Percentiles rank a stretch among this genome's conserved stretches.
Evolutionary conservation across 345 rosid species (phyloP).

Genomic region (Lumnitzera racemosa): DNA sequence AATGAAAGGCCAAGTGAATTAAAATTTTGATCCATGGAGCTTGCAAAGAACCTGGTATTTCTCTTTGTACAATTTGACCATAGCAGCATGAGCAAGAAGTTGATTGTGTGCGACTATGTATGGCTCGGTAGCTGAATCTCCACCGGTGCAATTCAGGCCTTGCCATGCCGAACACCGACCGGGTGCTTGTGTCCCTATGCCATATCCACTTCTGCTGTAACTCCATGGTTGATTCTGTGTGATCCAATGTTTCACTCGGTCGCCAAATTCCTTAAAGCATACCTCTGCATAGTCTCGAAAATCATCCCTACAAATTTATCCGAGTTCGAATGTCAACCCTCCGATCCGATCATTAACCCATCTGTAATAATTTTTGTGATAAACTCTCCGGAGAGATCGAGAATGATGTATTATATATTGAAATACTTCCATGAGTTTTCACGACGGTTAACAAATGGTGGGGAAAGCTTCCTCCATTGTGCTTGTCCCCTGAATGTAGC

Average conservation of each 20-base stretch:
- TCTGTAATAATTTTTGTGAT: no score
- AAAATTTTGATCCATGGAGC: background rate
- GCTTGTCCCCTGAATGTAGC: no score
- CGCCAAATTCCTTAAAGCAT: slow-evolving; percentile 29
- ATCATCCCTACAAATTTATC: slow-evolving; percentile 15
- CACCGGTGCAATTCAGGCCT: slow-evolving; percentile 19
- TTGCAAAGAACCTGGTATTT: slow-evolving; percentile 16
- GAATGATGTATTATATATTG: no score
- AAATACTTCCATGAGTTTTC: no score
- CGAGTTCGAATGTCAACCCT: background rate
- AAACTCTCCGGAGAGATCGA: no score
- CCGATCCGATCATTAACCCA: no score
- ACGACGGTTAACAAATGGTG: no score
- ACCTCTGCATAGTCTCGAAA: slow-evolving; percentile 17
- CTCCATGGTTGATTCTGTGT: slow-evolving; percentile 39
- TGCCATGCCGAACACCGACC: slow-evolving; percentile 33
- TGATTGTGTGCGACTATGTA: slow-evolving; percentile 25
- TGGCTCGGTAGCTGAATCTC: slow-evolving; percentile 37
- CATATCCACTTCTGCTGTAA: slow-evolving; percentile 17
- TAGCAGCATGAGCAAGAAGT: slow-evolving; percentile 41
- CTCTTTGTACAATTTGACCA: slow-evolving; percentile 22
- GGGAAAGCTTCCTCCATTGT: no score
- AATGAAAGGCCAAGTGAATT: no score
- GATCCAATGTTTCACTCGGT: slow-evolving; percentile 40
- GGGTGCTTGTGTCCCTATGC: slow-evolving; percentile 8